A percentile compares a stretch with the other conserved stretches of the same genome.
phyloP scores from a whole-genome alignment of 1,139 yeast genomes.

The Yamadazyma triangularis region DNA sequence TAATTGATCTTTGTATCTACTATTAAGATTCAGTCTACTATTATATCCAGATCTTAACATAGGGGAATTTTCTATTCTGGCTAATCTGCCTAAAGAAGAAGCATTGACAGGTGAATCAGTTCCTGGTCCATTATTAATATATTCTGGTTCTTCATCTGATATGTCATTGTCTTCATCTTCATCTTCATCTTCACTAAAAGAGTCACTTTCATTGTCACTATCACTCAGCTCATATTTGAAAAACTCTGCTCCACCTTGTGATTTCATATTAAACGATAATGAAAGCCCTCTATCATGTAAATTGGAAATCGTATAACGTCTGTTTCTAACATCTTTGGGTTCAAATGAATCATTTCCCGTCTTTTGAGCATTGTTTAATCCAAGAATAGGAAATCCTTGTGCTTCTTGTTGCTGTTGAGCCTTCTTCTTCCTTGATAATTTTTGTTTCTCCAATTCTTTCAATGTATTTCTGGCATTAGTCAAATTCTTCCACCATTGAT shows the following conservation, averaged over 20 bases:
- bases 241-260: slow-evolving; percentile 20
- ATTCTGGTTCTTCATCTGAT: neutral
- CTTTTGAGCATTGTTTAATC: slow-evolving; percentile 16
- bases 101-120: slow-evolving; percentile 5
- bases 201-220: slow-evolving; percentile 18
- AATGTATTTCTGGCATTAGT: slow-evolving; percentile 49
- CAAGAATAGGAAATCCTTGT: slow-evolving; percentile 9
- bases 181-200: slow-evolving; percentile 12
- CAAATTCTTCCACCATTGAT: slow-evolving; percentile 66
- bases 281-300: slow-evolving; percentile 72
- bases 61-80: neutral
- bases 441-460: slow-evolving; percentile 27
- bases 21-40: slow-evolving; percentile 4
- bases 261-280: slow-evolving; percentile 59
- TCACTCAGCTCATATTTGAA: slow-evolving; percentile 6
- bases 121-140: too few species aligned
- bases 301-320: slow-evolving; percentile 51
- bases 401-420: slow-evolving; percentile 12
- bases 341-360: slow-evolving; percentile 4
- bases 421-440: slow-evolving; percentile 9
- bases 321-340: slow-evolving; percentile 17
- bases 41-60: neutral
- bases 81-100: neutral
- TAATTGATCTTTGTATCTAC: neutral
- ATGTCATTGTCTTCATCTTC: slow-evolving; percentile 12